Evolutionary conservation across 257 asterid genomes (phyloP).

Genomic region (Primulina huaijiensis): DNA sequence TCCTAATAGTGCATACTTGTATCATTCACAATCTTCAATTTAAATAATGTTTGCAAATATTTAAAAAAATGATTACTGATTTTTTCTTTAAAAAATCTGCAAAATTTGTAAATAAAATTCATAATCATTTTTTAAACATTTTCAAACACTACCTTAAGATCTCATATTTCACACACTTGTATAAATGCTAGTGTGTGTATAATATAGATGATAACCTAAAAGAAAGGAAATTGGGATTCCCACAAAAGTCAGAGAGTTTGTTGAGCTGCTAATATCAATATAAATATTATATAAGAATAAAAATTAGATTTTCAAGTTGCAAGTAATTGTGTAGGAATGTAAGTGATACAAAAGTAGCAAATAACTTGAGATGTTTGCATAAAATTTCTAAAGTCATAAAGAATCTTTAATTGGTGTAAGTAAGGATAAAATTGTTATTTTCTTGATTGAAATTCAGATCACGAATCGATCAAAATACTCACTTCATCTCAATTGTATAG

Average conservation of each 20-base stretch:
- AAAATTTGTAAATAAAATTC: no score
- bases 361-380: conserved; percentile 17
- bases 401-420: not conserved
- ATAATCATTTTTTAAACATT: no score
- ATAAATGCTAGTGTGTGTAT: not conserved
- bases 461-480: not conserved
- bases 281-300: not conserved
- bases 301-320: not conserved
- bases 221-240: conserved; percentile 12
- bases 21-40: no score
- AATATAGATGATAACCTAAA: conserved; percentile 6
- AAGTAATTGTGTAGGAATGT: conserved; percentile 13
- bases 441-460: no score
- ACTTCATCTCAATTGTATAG: no score
- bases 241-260: conserved; percentile 26
- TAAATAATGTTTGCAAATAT: no score
- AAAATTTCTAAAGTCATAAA: not conserved
- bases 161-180: not conserved
- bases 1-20: no score
- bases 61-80: no score
- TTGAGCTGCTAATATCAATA: conserved; percentile 26
- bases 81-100: no score
- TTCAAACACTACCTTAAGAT: not conserved
- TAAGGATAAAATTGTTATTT: not conserved
- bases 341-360: conserved; percentile 30